Evolutionary conservation across 139 green algal genomes (phyloP).

Genomic region (Limnomonas spitsbergensis): DNA sequence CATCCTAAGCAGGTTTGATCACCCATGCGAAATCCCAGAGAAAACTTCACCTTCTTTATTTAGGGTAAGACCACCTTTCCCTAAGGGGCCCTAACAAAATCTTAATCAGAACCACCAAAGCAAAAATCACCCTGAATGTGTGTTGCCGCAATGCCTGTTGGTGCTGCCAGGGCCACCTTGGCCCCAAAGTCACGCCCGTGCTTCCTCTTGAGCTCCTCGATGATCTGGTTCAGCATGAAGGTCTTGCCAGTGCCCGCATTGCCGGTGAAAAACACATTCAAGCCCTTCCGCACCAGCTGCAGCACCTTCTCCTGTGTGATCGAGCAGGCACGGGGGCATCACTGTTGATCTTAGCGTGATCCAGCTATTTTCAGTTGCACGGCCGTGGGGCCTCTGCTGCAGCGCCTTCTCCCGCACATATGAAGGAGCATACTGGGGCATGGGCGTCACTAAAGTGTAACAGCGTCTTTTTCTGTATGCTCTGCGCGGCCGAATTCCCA

Average conservation of each 20-base stretch:
- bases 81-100: too few species aligned
- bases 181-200: slow-evolving; percentile 37
- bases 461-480: too few species aligned
- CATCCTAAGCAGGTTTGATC: too few species aligned
- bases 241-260: slow-evolving; percentile 64
- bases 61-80: too few species aligned
- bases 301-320: slow-evolving; percentile 38
- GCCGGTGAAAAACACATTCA: slow-evolving; percentile 72
- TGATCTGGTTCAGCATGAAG: slow-evolving; percentile 56
- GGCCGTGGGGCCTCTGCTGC: not conserved
- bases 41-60: too few species aligned
- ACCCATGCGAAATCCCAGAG: too few species aligned
- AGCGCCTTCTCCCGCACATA: too few species aligned
- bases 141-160: slow-evolving; percentile 69
- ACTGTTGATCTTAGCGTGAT: not conserved
- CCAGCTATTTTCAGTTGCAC: not conserved
- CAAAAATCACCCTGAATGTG: slow-evolving; percentile 52
- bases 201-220: slow-evolving; percentile 31
- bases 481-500: too few species aligned
- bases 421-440: too few species aligned
- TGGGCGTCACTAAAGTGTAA: too few species aligned
- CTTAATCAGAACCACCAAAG: not conserved
- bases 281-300: slow-evolving; percentile 41
- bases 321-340: not conserved
- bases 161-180: slow-evolving; percentile 50